Conservation (phyloP, 148 eudicot species). For the Polygonum aviculare region DNA sequence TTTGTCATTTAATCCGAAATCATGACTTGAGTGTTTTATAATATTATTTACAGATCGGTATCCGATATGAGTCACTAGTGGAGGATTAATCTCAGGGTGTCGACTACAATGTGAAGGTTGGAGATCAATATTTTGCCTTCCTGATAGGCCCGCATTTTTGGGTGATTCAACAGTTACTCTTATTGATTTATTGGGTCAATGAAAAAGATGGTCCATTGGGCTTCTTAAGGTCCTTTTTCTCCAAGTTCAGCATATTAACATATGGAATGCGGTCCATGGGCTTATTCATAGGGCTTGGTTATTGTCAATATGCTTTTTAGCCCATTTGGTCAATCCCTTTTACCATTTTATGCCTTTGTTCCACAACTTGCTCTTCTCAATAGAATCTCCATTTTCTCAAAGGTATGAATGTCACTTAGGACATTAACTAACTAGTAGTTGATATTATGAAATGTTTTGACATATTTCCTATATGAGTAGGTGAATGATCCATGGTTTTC, state of each 20-base stretch:
- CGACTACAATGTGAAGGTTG: conserved; percentile 54
- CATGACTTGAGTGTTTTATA: too few species aligned
- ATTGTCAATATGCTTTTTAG: conserved; percentile 29
- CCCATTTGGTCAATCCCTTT: conserved; percentile 36
- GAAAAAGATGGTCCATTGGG: conserved; percentile 49
- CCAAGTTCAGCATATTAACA: conserved; percentile 27
- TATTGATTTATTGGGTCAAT: conserved; percentile 31
- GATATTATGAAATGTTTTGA: too few species aligned
- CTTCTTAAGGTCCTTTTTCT: conserved; percentile 42
- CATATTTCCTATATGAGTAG: neutral
- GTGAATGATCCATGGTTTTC: conserved; percentile 1
- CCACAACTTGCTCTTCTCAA: conserved; percentile 55
- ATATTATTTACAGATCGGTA: conserved; percentile 35
- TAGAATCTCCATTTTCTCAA: conserved; percentile 40
- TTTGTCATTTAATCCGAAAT: too few species aligned
- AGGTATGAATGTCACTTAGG: conserved; percentile 22
- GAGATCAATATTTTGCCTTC: conserved; percentile 41
- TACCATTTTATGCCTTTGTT: conserved; percentile 45
- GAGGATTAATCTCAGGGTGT: conserved; percentile 53
- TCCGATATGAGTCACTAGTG: conserved; percentile 51
- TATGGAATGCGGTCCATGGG: conserved; percentile 36
- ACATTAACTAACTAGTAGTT: too few species aligned
- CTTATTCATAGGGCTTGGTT: conserved; percentile 28
- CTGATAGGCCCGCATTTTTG: conserved; percentile 43
- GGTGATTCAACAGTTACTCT: conserved; percentile 45